Base-by-base conservation (phyloP, 768 basidiomycete genomes). In the Boletus patriciae region DNA sequence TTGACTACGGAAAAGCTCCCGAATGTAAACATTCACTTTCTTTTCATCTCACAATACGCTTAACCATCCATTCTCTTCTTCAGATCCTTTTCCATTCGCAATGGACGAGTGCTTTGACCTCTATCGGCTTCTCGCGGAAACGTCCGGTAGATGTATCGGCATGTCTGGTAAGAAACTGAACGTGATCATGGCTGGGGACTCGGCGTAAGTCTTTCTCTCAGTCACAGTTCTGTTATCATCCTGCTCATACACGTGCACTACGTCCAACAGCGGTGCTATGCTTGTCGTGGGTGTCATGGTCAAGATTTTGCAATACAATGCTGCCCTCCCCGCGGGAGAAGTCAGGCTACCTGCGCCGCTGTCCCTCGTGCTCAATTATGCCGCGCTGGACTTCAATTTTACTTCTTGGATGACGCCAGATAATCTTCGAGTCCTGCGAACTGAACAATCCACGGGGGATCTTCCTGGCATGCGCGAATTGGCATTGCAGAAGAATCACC, bases 11-110 rank as follows among this genome's bases (percentile, higher is more conserved):
- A 34, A 99, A 98, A 74, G 91, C 94, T 23, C 94, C 95, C 6
- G 94, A 98, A 80, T 96, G 93, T 94, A 69, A 71, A 84, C 65
- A 19, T 19, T 43, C 37, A 25, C 38, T 27, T 37, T 33, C 45
- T 19, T 5, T 55, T 56, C 41, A 55, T 47, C 50, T 59, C 36
- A 53, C 31, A 3, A 27, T 13, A 25, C 37, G 33, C 25, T 55
- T 54, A 45, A 37, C 58, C 27, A 42, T 44, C 25, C 38, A 23
- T 50, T 50, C 29, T 23, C 34, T 57, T 47, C 47, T 52, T 21
- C 50, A 94, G 96, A 98, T 78, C 97, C 96, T 13, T 99, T 94
- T 71, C 97, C 97, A 0, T 98, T 90, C 72, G 94, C 94, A 6
- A 88, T 94, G 58, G 94, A 98, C 70, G 95, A 98, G 65, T 88